These are phyloP conservation scores for Epichloe brachyelytri DNA, from an alignment of 2,329 filamentous ascomycete genomes.

Conservation along the genomic window DNA sequence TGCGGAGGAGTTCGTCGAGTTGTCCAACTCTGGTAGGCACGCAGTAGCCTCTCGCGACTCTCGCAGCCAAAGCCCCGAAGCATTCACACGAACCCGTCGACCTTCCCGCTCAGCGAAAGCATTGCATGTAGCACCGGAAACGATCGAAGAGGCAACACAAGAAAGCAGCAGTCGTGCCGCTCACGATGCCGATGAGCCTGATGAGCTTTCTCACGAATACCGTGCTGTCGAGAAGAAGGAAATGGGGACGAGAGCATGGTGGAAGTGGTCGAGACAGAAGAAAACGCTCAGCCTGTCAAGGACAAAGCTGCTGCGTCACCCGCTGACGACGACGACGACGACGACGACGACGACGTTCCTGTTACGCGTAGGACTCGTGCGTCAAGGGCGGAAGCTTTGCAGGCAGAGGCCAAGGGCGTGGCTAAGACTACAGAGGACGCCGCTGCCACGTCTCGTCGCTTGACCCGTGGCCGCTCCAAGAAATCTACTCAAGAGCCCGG, in stretches of 20 bases:
- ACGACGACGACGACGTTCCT: slow-evolving; percentile 36
- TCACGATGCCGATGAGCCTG: slow-evolving; percentile 22
- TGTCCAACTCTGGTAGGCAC: slow-evolving; percentile 49
- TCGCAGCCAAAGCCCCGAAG: slow-evolving; percentile 43
- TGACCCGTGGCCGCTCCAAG: slow-evolving; percentile 33
- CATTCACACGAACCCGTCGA: slow-evolving; percentile 27
- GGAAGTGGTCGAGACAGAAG: slow-evolving; percentile 12
- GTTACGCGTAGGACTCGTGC: slow-evolving; percentile 33
- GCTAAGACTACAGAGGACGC: slow-evolving; percentile 16
- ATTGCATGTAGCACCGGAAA: slow-evolving; percentile 32
- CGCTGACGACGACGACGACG: slow-evolving; percentile 22
- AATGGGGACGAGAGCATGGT: slow-evolving; percentile 18
- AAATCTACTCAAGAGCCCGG: slow-evolving; percentile 40
- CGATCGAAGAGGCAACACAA: slow-evolving; percentile 40
- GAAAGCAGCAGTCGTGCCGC: slow-evolving; percentile 30
- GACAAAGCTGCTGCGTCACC: slow-evolving; percentile 12
- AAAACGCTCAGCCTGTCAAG: slow-evolving; percentile 14
- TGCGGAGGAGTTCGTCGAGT: slow-evolving; percentile 40
- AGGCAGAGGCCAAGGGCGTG: slow-evolving; percentile 18
- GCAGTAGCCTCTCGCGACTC: slow-evolving; percentile 35
- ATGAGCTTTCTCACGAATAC: slow-evolving; percentile 24
- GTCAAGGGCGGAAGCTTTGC: slow-evolving; percentile 18
- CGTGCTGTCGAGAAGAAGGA: slow-evolving; percentile 17
- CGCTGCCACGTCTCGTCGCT: slow-evolving; percentile 27
- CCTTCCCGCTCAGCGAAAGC: slow-evolving; percentile 38